Percentiles rank a stretch among this genome's conserved stretches.
Conservation (phyloP, 192 early-diverging fungal species). For the Coemansia sp. region DNA sequence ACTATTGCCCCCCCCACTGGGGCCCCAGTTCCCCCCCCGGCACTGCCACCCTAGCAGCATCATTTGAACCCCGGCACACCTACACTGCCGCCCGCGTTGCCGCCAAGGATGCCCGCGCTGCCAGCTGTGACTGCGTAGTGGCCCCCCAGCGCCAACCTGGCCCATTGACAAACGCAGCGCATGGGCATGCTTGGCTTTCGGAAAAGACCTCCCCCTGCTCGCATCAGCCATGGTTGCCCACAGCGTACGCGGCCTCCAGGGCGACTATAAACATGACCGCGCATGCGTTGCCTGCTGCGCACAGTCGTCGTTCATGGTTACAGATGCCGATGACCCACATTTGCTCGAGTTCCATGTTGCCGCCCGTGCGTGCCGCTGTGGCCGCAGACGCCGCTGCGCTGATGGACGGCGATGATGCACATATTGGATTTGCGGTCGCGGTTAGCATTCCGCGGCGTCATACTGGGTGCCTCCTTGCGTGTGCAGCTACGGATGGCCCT, state of each 20-base stretch:
- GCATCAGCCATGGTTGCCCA: conserved; percentile 46
- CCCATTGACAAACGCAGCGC: conserved; percentile 50
- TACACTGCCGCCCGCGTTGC: conserved; percentile 54
- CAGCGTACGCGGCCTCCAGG: conserved; percentile 54
- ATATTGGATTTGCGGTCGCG: too few species aligned
- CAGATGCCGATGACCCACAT: conserved; percentile 13
- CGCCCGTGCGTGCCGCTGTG: conserved; percentile 55
- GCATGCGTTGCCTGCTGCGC: conserved; percentile 55
- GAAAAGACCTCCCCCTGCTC: conserved; percentile 55
- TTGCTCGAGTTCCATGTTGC: conserved; percentile 58
- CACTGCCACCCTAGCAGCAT: conserved; percentile 53
- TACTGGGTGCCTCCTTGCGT: too few species aligned
- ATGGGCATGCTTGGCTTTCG: conserved; percentile 37
- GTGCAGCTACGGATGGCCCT: too few species aligned
- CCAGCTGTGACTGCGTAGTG: conserved; percentile 53
- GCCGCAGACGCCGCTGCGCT: conserved; percentile 52
- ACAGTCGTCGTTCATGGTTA: conserved; percentile 53
- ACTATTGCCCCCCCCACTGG: too few species aligned
- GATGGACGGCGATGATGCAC: conserved; percentile 52
- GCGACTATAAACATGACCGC: conserved; percentile 59
- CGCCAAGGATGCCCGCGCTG: conserved; percentile 55
- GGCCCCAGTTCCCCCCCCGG: too few species aligned
- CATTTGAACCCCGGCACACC: conserved; percentile 52
- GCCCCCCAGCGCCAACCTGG: too few species aligned
- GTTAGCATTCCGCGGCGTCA: conserved; percentile 60